Percentiles rank a stretch among this genome's conserved stretches.
Conservation (phyloP, 768 basidiomycete species). For the Coprinopsis cinerea region DNA sequence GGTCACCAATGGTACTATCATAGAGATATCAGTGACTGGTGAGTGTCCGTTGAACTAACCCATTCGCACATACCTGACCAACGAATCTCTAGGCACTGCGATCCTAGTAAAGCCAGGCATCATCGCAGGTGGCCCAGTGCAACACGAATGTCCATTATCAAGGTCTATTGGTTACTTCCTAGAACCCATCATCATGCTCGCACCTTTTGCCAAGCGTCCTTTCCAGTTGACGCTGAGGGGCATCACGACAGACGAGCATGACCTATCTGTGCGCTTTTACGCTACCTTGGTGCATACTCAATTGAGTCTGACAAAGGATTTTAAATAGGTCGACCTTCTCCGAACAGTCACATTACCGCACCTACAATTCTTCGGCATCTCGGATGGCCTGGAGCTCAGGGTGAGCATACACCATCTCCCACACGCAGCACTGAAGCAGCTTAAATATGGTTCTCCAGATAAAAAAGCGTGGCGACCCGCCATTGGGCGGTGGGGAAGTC, state of each 20-base stretch:
- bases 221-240: slow-evolving; percentile 78
- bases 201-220: slow-evolving; percentile 88
- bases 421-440: background rate
- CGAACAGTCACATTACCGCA: slow-evolving; percentile 89
- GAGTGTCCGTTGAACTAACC: slow-evolving; percentile 36
- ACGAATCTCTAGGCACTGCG: slow-evolving; percentile 62
- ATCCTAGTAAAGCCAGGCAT: slow-evolving; percentile 90
- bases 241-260: slow-evolving; percentile 88
- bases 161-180: slow-evolving; percentile 92
- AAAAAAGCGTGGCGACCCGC: slow-evolving; percentile 88
- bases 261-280: slow-evolving; percentile 65
- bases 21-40: slow-evolving; percentile 97
- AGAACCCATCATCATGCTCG: slow-evolving; percentile 84
- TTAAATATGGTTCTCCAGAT: slow-evolving; percentile 46
- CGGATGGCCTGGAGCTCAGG: slow-evolving; percentile 84
- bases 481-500: slow-evolving; percentile 88
- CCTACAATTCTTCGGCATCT: slow-evolving; percentile 83
- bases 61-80: too few relatives aligned
- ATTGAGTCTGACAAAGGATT: background rate
- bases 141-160: slow-evolving; percentile 85
- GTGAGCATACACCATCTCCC: slow-evolving; percentile 34
- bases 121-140: slow-evolving; percentile 73
- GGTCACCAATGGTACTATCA: slow-evolving; percentile 86
- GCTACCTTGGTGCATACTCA: background rate
- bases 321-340: slow-evolving; percentile 71